Base-by-base conservation (phyloP, 208 protist genomes). In the Crithidia brevicula region DNA sequence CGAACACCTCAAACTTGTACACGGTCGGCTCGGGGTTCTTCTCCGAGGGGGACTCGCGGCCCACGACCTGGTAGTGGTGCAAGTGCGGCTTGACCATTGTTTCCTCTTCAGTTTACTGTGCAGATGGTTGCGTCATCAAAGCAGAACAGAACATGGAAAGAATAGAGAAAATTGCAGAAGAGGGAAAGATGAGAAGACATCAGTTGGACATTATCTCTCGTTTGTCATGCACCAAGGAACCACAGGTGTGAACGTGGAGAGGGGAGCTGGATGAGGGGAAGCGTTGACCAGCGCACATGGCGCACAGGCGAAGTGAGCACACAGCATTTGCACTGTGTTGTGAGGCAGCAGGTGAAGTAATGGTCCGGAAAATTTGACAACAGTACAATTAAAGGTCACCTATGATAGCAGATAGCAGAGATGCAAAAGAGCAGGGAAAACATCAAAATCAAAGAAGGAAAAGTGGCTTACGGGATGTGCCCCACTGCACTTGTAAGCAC, bases 1-100 rank as follows among this genome's bases (percentile, higher is more conserved):
- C 98, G 77, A 99, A 99, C 57, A 99, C 91, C 75, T 95, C 95
- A 88, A 99, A 99, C 82, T 98, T 97, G 98, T 98, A 99, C 64
- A 99, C 82, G 56, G 96, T 96, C 65, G 97, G 96, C 58, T 93
- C 85, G 31, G 93, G 89, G 64, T 95, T 88, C 76, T 86, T 90
- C 72, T 96, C 94, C 5, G 88, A 96, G 50, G 98, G 98, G 8
- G 90, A 77, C 72, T 94, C 89, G 74, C 98, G 91, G 45, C 98
- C 98, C 36, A 98, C 85, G 31, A 99, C 86, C 79, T 96, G 71
- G 81, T 97, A 99, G 76, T 99, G 88, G 79, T 81, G 80, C 75
- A 94, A 71, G 76, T 92, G 77, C 40, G 86, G 86, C 80, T 87
- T 88, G 72, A 88, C 86, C 86, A 92, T 92, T 74, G 57, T 52